These are phyloP conservation scores for Fusarium sp. DNA, from an alignment of 2,329 filamentous ascomycete species.

Conservation along the genomic window DNA sequence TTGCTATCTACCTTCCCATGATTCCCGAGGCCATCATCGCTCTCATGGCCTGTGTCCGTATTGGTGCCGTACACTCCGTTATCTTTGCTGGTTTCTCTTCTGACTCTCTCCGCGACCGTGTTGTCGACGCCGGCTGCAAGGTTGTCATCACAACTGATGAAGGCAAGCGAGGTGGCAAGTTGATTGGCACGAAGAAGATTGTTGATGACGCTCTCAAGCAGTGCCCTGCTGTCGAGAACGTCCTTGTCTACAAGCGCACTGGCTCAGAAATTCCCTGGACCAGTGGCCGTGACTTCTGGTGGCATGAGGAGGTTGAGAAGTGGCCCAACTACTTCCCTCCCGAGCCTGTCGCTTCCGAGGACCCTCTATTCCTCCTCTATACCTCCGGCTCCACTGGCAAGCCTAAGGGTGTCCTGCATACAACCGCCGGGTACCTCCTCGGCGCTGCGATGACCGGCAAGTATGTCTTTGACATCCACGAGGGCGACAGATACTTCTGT, in stretches of 20 bases:
- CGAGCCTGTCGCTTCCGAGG: slow-evolving; percentile 89
- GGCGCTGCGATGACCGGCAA: slow-evolving; percentile 94
- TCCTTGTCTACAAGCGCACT: slow-evolving; percentile 94
- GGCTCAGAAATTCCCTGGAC: slow-evolving; percentile 93
- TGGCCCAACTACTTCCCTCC: slow-evolving; percentile 93
- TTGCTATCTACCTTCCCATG: slow-evolving; percentile 98
- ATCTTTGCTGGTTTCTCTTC: slow-evolving; percentile 98
- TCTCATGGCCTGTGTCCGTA: slow-evolving; percentile 88
- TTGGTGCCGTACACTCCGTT: slow-evolving; percentile 95
- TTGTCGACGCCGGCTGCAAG: slow-evolving; percentile 88
- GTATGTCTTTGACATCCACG: slow-evolving; percentile 98
- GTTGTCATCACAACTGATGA: slow-evolving; percentile 98
- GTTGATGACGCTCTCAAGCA: slow-evolving; percentile 97
- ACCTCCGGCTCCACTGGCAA: slow-evolving; percentile 98
- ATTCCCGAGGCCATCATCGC: slow-evolving; percentile 94
- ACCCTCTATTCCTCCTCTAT: slow-evolving; percentile 96
- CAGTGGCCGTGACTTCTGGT: slow-evolving; percentile 89
- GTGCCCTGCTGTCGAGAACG: slow-evolving; percentile 85
- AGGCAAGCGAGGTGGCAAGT: slow-evolving; percentile 95
- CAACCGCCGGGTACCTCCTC: slow-evolving; percentile 92
- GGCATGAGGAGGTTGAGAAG: slow-evolving; percentile 98
- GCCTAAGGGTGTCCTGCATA: slow-evolving; percentile 99
- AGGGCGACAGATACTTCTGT: slow-evolving; percentile 93
- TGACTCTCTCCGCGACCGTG: slow-evolving; percentile 93
- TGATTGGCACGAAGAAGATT: slow-evolving; percentile 98